A percentile compares a stretch with the other conserved stretches of the same genome.
phyloP scores from a whole-genome alignment of 129 eudicot species.

The Escallonia rubra region DNA sequence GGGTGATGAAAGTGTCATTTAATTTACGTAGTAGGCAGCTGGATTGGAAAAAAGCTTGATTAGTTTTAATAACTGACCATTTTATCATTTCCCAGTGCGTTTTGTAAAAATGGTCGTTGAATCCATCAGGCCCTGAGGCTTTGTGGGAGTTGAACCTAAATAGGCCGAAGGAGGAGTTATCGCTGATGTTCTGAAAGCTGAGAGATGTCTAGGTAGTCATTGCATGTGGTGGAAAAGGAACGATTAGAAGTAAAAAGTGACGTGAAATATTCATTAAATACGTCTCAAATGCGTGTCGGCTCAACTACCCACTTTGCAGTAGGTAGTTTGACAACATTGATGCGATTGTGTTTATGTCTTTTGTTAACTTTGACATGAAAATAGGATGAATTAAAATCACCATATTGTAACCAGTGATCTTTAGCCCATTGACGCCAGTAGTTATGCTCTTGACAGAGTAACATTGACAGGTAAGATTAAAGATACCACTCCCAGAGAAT shows the following conservation, averaged over 20 bases:
- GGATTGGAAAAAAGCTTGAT: neutral
- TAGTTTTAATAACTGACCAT: neutral
- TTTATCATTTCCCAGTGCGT: neutral
- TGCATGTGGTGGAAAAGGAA: neutral
- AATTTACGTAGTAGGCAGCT: neutral
- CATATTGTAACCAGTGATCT: no score
- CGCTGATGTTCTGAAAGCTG: neutral
- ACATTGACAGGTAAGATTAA: no score
- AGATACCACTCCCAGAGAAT: no score
- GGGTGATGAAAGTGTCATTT: neutral
- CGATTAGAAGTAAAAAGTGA: no score
- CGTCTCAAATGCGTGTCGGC: neutral
- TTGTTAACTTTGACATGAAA: no score
- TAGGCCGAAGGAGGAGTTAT: neutral
- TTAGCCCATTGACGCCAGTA: no score
- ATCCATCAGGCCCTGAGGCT: slow-evolving; percentile 7
- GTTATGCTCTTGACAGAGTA: no score
- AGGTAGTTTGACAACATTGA: neutral
- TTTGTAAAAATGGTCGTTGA: neutral
- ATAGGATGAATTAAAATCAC: no score
- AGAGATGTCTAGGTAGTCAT: neutral
- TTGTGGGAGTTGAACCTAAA: neutral
- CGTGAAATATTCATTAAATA: no score
- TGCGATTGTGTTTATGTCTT: neutral
- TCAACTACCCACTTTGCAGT: neutral